These are phyloP conservation scores for Sechiopsis laciniata DNA, from an alignment of 306 rosid species.

Conservation along the genomic window DNA sequence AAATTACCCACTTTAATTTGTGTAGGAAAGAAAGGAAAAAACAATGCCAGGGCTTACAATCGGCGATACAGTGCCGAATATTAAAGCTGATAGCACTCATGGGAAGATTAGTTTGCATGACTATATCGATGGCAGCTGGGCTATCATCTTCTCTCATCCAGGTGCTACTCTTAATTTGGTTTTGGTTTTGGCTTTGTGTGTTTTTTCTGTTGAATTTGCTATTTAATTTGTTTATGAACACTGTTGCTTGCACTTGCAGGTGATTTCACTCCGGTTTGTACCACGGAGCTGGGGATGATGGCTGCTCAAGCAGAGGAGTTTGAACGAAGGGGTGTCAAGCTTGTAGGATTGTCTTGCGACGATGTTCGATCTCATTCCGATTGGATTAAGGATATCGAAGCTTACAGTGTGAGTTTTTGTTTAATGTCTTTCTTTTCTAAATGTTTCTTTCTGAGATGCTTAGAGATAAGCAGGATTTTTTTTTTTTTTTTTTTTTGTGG, in stretches of 20 bases:
- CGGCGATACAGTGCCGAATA: constrained; percentile 68
- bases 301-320: constrained; percentile 47
- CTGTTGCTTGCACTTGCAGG: constrained; percentile 28
- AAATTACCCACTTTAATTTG: neutral
- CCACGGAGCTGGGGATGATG: constrained; percentile 74
- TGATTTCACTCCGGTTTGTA: constrained; percentile 84
- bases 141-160: constrained; percentile 84
- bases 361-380: constrained; percentile 49
- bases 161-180: constrained; percentile 26
- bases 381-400: constrained; percentile 81
- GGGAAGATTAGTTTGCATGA: constrained; percentile 59
- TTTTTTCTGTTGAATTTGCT: no score
- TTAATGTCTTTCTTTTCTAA: no score
- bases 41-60: constrained; percentile 78
- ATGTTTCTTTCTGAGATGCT: no score
- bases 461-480: no score
- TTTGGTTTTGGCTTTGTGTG: no score
- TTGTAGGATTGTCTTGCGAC: constrained; percentile 69
- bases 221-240: neutral
- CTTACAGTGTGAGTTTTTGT: constrained; percentile 41
- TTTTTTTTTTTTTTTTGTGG: no score
- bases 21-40: no score
- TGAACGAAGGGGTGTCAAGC: constrained; percentile 48
- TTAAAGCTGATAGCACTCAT: constrained; percentile 61
- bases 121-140: constrained; percentile 47